Percentiles rank a stretch among this genome's conserved stretches.
Evolutionary conservation across 116 monocot species (phyloP).

Genomic region (Trichopus zeylanicus): DNA sequence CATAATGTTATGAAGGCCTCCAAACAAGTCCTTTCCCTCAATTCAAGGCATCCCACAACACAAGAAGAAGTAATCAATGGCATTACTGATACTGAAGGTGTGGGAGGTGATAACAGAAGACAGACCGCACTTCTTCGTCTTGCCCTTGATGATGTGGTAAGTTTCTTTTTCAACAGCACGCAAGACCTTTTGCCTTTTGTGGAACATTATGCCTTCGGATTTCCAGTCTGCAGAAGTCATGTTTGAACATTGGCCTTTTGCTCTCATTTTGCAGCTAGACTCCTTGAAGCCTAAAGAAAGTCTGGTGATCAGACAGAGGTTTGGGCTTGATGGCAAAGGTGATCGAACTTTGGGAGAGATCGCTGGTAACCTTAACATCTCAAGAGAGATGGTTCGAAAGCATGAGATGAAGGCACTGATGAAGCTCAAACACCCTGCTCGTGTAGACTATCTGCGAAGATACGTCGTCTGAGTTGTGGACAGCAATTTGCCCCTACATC

Average conservation of each 20-base stretch:
- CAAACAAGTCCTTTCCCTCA: slow-evolving; percentile 63
- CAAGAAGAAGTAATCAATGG: slow-evolving; percentile 89
- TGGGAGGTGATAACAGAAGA: slow-evolving; percentile 39
- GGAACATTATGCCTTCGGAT: too few species aligned
- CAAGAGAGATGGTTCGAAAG: slow-evolving; percentile 90
- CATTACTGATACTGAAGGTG: slow-evolving; percentile 48
- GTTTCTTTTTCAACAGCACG: background rate
- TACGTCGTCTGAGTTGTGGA: slow-evolving; percentile 12
- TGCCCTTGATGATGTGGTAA: slow-evolving; percentile 94
- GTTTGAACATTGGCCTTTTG: too few species aligned
- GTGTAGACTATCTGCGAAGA: slow-evolving; percentile 79
- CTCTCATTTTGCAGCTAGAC: slow-evolving; percentile 52
- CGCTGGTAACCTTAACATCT: slow-evolving; percentile 87
- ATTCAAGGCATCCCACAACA: slow-evolving; percentile 54
- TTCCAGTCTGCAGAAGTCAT: too few species aligned
- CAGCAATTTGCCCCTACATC: too few species aligned
- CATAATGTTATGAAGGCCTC: slow-evolving; percentile 64
- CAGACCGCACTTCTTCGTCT: slow-evolving; percentile 70
- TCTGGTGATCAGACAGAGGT: slow-evolving; percentile 88
- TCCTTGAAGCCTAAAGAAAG: slow-evolving; percentile 94
- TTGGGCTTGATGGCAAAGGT: slow-evolving; percentile 86
- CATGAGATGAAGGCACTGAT: slow-evolving; percentile 92
- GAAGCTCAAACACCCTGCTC: slow-evolving; percentile 92
- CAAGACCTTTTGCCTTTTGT: too few species aligned
- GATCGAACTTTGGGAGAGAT: slow-evolving; percentile 81